These are phyloP conservation scores for Aspergillus costaricaensis DNA, from an alignment of 2,329 filamentous ascomycete genomes.

Conservation along the genomic window DNA sequence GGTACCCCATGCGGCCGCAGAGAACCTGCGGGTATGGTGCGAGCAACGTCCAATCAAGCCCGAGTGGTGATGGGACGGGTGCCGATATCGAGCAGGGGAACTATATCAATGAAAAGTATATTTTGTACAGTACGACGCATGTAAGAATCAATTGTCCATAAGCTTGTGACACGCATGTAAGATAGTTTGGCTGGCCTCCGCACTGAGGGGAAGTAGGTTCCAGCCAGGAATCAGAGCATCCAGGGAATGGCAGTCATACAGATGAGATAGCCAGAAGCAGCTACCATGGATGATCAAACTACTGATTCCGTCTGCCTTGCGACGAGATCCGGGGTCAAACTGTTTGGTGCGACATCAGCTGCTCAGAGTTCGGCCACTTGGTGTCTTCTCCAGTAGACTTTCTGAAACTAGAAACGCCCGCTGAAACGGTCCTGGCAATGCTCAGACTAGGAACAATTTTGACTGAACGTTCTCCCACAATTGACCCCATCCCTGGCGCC, in stretches of 20 bases:
- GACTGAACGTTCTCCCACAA: too few species aligned
- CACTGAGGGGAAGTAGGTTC: neutral
- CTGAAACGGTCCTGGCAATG: too few species aligned
- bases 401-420: too few species aligned
- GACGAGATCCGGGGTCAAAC: too few species aligned
- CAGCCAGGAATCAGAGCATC: neutral
- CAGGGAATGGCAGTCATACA: too few species aligned
- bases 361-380: too few species aligned
- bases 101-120: neutral
- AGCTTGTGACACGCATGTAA: neutral
- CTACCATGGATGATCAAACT: too few species aligned
- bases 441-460: too few species aligned
- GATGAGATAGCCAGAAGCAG: too few species aligned
- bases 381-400: too few species aligned
- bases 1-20: constrained; percentile 70
- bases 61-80: neutral
- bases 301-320: too few species aligned
- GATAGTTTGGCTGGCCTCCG: constrained; percentile 4
- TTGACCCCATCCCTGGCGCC: neutral
- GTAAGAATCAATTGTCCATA: neutral
- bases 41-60: constrained; percentile 35
- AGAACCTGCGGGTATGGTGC: constrained; percentile 67
- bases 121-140: constrained; percentile 11
- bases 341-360: neutral
- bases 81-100: too few species aligned